Evolutionary conservation across 257 asterid genomes (phyloP), one percentile per base, ranked within the genome.

Genomic region (Linaria vulgaris): DNA sequence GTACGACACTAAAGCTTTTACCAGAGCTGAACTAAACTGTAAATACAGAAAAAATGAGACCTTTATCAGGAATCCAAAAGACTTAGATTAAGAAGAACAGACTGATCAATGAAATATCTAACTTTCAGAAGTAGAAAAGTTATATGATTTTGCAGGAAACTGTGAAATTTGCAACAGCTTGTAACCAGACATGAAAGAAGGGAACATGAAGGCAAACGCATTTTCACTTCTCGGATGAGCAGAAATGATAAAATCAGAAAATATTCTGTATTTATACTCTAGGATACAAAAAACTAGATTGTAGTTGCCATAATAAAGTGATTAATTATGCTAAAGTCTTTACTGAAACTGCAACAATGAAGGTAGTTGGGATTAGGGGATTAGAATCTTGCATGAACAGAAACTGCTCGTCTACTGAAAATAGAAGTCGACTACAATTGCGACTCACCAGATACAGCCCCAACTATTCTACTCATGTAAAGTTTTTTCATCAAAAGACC

Each of bases 381-480:
- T 77, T 84, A 78, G 86, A 79, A 71, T 81, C 87, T 79, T 82
- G 88, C 78, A 80, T 72, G 85, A 76, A 78, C 83, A 86, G 82
- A 80, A 59, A 76, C 63, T 59, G 74, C 80, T 66, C 59, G 66
- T 75, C 73, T 49, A 63, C 72, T 61, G 77, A 73, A 77, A 76
- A 74, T 51, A 75, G 80, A 67, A 82, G 75, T 77, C 69, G 74
- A 72, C 87, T 61, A 68, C 62, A 76, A 67, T 72, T 50, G 74
- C 77, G 47, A 66, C 51, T 72, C 52, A 74, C 85, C 84, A 68
- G 80, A 71, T 48, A 64, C 67, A 76, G 64, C 54, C 83, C 86
- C 81, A 78, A 75, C 71, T 73, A 79, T 80, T 56, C 56, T 64
- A 67, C 73, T 23, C n/a, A n/a, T 70, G 58, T 56, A 72, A 19